phyloP scores from a whole-genome alignment of 306 rosid species.

The Fagus sylvatica region DNA sequence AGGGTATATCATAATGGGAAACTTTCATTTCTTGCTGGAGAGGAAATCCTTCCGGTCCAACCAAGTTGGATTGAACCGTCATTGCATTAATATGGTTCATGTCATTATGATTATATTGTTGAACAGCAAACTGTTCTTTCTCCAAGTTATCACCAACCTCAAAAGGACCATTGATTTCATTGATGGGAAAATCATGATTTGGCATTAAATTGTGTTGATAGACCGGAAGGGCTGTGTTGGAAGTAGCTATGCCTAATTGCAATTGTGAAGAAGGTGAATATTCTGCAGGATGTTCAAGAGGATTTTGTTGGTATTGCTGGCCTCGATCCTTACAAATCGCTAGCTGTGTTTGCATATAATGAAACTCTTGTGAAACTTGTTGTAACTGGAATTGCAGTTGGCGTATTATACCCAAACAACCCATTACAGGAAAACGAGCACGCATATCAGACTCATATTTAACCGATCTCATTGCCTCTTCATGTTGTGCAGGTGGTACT shows the following conservation, averaged over 20 bases:
- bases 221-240: not conserved
- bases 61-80: conserved; percentile 11
- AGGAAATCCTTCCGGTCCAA: conserved; percentile 5
- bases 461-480: conserved; percentile 62
- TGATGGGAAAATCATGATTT: too few relatives aligned
- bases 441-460: conserved; percentile 56
- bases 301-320: too few relatives aligned
- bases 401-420: conserved; percentile 36
- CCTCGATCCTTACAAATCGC: conserved; percentile 17
- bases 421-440: conserved; percentile 31
- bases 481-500: conserved; percentile 1
- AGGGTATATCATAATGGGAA: conserved; percentile 35
- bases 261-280: conserved; percentile 7
- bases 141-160: conserved; percentile 17
- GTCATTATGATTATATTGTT: conserved; percentile 6
- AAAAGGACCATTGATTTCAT: conserved; percentile 6
- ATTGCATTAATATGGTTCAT: conserved; percentile 19
- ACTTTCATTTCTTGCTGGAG: conserved; percentile 29
- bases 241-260: conserved; percentile 9
- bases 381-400: not conserved
- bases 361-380: conserved; percentile 18
- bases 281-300: too few relatives aligned
- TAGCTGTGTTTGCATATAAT: not conserved
- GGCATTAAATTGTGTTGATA: conserved; percentile 3
- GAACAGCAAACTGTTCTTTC: conserved; percentile 5